phyloP scores from a whole-genome alignment of 2,329 filamentous ascomycete genomes.

The Colletotrichum aenigma region DNA sequence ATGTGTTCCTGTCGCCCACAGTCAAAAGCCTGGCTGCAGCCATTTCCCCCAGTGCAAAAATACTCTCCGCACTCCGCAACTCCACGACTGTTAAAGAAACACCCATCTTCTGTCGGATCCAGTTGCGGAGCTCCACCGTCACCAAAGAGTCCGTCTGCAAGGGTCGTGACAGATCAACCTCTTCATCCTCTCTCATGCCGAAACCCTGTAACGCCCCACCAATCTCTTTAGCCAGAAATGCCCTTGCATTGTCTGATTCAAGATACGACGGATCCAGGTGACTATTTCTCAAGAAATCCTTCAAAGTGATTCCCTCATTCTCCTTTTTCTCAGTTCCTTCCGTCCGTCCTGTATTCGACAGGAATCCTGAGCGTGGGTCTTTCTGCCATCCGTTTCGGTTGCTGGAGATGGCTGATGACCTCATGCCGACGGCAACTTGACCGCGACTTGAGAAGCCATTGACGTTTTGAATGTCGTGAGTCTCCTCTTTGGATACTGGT shows the following conservation, averaged over 20 bases:
- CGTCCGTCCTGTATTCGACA: neutral
- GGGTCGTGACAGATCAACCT: neutral
- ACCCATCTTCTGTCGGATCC: slow-evolving; percentile 23
- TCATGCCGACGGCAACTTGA: slow-evolving; percentile 18
- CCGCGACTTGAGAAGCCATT: slow-evolving; percentile 18
- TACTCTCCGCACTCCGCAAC: neutral
- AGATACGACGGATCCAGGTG: neutral
- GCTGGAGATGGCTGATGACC: neutral
- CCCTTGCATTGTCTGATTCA: neutral
- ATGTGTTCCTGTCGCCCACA: neutral
- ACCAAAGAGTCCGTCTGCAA: slow-evolving; percentile 26
- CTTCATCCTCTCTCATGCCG: slow-evolving; percentile 16
- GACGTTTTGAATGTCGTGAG: too few relatives aligned
- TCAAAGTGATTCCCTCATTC: neutral
- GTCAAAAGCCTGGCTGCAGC: neutral
- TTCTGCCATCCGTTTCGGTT: slow-evolving; percentile 20
- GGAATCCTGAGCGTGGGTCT: slow-evolving; percentile 26
- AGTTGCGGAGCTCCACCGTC: slow-evolving; percentile 25
- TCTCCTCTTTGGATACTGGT: neutral
- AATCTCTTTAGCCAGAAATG: slow-evolving; percentile 3
- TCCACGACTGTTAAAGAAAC: slow-evolving; percentile 11
- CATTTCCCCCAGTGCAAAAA: neutral
- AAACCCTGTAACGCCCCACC: slow-evolving; percentile 4
- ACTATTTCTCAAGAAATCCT: neutral
- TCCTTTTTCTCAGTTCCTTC: slow-evolving; percentile 1